Percentiles rank a stretch among this genome's conserved stretches.
Conservation (phyloP, 129 eudicot genomes). For the sunflower (Helianthus annuus) region DNA sequence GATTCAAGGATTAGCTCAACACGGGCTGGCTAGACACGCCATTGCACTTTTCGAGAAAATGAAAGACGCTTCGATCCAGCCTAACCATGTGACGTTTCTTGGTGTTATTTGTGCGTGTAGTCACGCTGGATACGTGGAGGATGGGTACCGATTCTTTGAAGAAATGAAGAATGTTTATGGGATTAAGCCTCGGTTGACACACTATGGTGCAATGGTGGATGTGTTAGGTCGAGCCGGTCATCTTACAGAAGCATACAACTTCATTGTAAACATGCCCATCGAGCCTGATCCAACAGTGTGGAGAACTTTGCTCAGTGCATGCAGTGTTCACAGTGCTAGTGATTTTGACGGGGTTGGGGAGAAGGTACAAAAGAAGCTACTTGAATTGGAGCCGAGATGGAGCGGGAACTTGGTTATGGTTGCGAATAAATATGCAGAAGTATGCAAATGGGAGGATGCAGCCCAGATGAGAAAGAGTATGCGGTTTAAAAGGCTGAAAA, state of each 20-base stretch:
- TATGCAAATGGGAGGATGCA: slow-evolving; percentile 63
- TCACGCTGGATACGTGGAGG: slow-evolving; percentile 69
- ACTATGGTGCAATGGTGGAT: slow-evolving; percentile 86
- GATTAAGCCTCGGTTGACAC: slow-evolving; percentile 59
- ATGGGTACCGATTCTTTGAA: slow-evolving; percentile 45
- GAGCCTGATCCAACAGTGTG: slow-evolving; percentile 57
- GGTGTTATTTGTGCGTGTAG: slow-evolving; percentile 82
- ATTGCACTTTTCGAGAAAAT: slow-evolving; percentile 49
- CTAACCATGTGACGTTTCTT: slow-evolving; percentile 71
- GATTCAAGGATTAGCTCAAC: slow-evolving; percentile 77
- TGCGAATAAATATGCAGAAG: slow-evolving; percentile 67
- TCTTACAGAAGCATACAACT: slow-evolving; percentile 57
- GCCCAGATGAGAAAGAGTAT: slow-evolving; percentile 46
- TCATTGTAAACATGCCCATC: slow-evolving; percentile 53
- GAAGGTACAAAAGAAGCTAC: slow-evolving; percentile 43
- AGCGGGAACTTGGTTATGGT: slow-evolving; percentile 70
- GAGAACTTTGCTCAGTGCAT: slow-evolving; percentile 70
- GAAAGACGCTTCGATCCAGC: slow-evolving; percentile 38
- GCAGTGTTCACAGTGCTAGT: slow-evolving; percentile 47
- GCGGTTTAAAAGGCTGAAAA: slow-evolving; percentile 55
- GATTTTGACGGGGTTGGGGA: slow-evolving; percentile 49
- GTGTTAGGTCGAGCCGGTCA: slow-evolving; percentile 62
- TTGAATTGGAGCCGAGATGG: slow-evolving; percentile 68
- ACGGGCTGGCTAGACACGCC: slow-evolving; percentile 50
- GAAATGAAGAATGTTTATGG: slow-evolving; percentile 54